A percentile compares a stretch with the other conserved stretches of the same genome.
These are phyloP conservation scores for Diaporthe ilicicola DNA, from an alignment of 2,329 filamentous ascomycete species.

Conservation along the genomic window DNA sequence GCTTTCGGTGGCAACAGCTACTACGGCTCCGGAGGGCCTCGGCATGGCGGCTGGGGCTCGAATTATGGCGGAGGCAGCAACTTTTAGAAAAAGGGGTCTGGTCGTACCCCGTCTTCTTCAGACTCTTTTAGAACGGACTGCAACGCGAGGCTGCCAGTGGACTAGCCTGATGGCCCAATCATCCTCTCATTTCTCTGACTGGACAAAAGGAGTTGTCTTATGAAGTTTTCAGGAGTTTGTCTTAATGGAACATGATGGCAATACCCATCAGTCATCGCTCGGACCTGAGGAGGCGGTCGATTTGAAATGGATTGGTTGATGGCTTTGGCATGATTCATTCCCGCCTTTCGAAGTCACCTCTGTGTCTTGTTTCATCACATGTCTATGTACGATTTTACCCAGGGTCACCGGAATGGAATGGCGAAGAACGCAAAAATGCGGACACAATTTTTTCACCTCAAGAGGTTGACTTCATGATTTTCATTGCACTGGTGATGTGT, in stretches of 20 bases:
- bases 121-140: constrained; percentile 8
- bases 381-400: constrained; percentile 29
- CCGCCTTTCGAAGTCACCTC: constrained; percentile 24
- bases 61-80: constrained; percentile 54
- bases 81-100: constrained; percentile 24
- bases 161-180: constrained; percentile 16
- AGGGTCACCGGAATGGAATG: constrained; percentile 26
- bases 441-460: constrained; percentile 7
- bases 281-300: neutral
- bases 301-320: constrained; percentile 9
- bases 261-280: constrained; percentile 16
- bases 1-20: constrained; percentile 54
- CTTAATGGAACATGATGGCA: constrained; percentile 19
- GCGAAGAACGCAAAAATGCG: constrained; percentile 20
- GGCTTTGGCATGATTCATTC: constrained; percentile 20
- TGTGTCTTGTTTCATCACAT: constrained; percentile 26
- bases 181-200: neutral
- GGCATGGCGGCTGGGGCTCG: constrained; percentile 62
- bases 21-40: constrained; percentile 59
- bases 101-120: constrained; percentile 25
- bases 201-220: constrained; percentile 11
- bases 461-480: constrained; percentile 1
- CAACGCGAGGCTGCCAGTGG: constrained; percentile 5
- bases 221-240: constrained; percentile 18
- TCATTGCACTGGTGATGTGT: neutral